Base-by-base conservation (phyloP, 345 rosid genomes). In the Turritis glabra region DNA sequence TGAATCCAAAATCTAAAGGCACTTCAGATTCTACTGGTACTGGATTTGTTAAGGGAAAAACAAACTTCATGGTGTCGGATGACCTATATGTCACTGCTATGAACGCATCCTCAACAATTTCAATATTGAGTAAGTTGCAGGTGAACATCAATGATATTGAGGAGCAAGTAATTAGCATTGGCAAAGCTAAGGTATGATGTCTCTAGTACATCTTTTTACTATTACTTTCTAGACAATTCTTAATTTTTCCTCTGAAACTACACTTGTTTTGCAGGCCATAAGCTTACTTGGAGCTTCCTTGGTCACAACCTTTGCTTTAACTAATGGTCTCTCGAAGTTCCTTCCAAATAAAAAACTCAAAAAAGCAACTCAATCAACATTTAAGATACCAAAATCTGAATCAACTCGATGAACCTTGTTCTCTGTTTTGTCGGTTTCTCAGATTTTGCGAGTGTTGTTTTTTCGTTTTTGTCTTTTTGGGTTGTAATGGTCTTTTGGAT, bases 251-350 rank as follows among this genome's bases (percentile, higher is more conserved):
- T n/a, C 26, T 47, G 26, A 37, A 30, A 29, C 10, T 26, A 32
- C 23, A 7, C 18, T 0, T 14, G 7, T 46, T n/a, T 46, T 61
- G 13, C 32, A 72, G 76, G 76, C 76, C 14, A 9, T 38, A 5
- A 72, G 69, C 21, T 72, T 72, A 22, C 21, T 63, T 11, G 26
- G 76, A 51, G 76, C 69, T 63, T 72, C 69, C 19, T 62, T 72
- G 61, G 27, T 52, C 44, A 50, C 69, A 27, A 35, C 41, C 40
- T 51, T 53, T 61, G 69, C 53, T 2, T 72, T 72, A 27, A 12
- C 61, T 5, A 52, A 50, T 61, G 76, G 38, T 51, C 57, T 61
- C 61, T 25, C 60, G 3, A 62, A 5, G 10, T 62, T 62, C 22
- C 53, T 62, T 22, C 35, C 67, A 12, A 38, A 26, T 18, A 18